Conservation (phyloP, 139 green algal species). For the Pseudopediastrum boryanum region DNA sequence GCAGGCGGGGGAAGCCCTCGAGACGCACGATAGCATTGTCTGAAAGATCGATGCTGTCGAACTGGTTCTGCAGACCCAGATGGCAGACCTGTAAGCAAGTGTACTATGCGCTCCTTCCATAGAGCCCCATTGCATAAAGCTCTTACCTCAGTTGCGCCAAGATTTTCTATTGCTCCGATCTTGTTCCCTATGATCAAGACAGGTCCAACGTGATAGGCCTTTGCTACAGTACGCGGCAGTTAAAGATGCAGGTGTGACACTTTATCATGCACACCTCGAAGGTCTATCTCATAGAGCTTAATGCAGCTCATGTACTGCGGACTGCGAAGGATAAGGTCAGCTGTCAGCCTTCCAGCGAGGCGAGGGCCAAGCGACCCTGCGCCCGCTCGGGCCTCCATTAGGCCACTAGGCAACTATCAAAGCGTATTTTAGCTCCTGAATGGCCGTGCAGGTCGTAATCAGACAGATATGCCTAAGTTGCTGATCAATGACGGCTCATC, state of each 20-base stretch:
- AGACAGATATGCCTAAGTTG: too few relatives aligned
- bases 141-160: constrained; percentile 88
- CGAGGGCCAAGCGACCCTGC: constrained; percentile 15
- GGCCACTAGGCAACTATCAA: too few relatives aligned
- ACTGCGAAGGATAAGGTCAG: constrained; percentile 84
- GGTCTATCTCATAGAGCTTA: constrained; percentile 87
- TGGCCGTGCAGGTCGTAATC: too few relatives aligned
- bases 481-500: too few relatives aligned
- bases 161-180: constrained; percentile 90
- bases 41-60: constrained; percentile 96
- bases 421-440: too few relatives aligned
- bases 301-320: constrained; percentile 91
- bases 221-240: background rate
- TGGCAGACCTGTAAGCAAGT: too few relatives aligned
- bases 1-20: constrained; percentile 93
- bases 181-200: constrained; percentile 70
- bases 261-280: constrained; percentile 74
- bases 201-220: background rate
- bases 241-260: background rate
- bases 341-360: constrained; percentile 76
- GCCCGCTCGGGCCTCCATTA: too few relatives aligned
- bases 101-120: too few relatives aligned
- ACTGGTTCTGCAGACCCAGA: constrained; percentile 94
- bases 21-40: constrained; percentile 96
- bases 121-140: too few relatives aligned